Evolutionary conservation across 2,329 filamentous ascomycete species (phyloP), one percentile per base, ranked within the genome.

Genomic region (Paradendryphiella salina): DNA sequence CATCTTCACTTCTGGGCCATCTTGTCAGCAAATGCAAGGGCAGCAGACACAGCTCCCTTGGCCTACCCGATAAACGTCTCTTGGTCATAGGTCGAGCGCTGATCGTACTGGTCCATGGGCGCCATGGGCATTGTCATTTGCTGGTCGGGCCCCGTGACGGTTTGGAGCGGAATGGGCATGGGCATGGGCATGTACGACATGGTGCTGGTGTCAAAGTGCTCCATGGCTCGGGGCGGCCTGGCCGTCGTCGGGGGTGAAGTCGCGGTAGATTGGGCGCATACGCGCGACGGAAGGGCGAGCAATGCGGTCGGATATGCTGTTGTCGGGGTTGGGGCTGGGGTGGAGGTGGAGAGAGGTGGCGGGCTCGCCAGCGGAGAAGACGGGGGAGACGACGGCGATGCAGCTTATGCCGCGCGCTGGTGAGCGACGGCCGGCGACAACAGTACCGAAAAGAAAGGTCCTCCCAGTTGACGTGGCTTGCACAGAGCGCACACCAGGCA

Each of bases 161-260:
- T 78, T 40, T 79, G 76, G 54, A 84, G 78, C 47, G 79, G 78
- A 67, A 85, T 75, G 57, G 82, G 80, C 60, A 79, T 75, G 57
- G 82, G 80, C 60, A 79, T 80, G 48, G 80, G 77, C 72, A 85
- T 72, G 64, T 85, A 86, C 63, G 81, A 80, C 82, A 85, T 84
- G 69, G 80, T 77, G 73, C 81, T 79, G 59, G 80, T 80, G 69
- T 84, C 82, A 73, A 81, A 84, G 70, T 80, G 78, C 65, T 84
- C 82, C 75, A 76, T 77, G 52, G 61, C 67, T 67, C 56, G 54
- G 50, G 51, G 56, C 57, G 46, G 58, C 47, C 45, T 56, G 56
- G 62, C 63, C 61, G 57, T 59, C 57, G 52, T 52, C 28, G 52
- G 51, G 47, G 52, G 41, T 54, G 42, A 36, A 47, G 47, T 49